Conservation (phyloP, 768 basidiomycete species). For the Agrocybe chaxingu region DNA sequence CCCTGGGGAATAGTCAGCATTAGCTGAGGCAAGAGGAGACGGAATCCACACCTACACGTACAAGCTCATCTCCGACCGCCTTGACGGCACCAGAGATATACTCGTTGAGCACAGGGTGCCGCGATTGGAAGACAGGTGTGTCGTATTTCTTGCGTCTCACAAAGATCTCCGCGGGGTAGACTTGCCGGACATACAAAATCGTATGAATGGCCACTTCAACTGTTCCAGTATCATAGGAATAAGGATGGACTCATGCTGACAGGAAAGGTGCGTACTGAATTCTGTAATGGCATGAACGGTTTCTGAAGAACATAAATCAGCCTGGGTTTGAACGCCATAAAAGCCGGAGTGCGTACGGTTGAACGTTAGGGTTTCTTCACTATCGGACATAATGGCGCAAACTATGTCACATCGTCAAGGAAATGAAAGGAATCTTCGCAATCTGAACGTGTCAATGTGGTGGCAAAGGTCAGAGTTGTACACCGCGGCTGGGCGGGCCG, state of each 20-base stretch:
- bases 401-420: not conserved
- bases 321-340: not conserved
- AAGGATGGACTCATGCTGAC: not conserved
- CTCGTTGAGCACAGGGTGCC: slow-evolving; percentile 84
- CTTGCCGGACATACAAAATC: slow-evolving; percentile 85
- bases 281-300: slow-evolving; percentile 62
- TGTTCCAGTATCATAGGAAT: slow-evolving; percentile 26
- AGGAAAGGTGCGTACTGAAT: slow-evolving; percentile 51
- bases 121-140: slow-evolving; percentile 87
- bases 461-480: not conserved
- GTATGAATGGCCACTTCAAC: slow-evolving; percentile 94
- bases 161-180: slow-evolving; percentile 90
- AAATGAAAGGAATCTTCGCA: not conserved
- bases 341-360: slow-evolving; percentile 16
- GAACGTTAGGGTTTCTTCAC: slow-evolving; percentile 27
- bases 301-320: slow-evolving; percentile 36
- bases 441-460: not conserved
- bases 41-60: slow-evolving; percentile 42
- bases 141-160: slow-evolving; percentile 86
- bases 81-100: slow-evolving; percentile 89
- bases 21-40: not conserved
- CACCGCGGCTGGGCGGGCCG: too few relatives aligned
- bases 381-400: slow-evolving; percentile 14
- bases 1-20: slow-evolving; percentile 43
- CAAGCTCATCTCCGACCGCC: slow-evolving; percentile 76